A percentile compares a stretch with the other conserved stretches of the same genome.
Conservation (phyloP, 176 grass and related monocot species). For the Saccharum spontaneum region DNA sequence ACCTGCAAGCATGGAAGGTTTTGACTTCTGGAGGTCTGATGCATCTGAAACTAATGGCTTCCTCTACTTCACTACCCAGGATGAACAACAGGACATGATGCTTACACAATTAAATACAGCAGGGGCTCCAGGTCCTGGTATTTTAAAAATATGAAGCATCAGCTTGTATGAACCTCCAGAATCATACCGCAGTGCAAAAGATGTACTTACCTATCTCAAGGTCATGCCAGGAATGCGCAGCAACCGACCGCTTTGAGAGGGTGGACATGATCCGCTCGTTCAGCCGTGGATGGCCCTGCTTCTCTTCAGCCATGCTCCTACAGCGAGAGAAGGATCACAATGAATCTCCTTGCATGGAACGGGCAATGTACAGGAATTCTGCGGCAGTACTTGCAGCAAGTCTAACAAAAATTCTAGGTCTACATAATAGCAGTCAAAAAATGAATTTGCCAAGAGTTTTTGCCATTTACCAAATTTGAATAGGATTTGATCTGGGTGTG, state of each 20-base stretch:
- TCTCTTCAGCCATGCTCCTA: constrained; percentile 37
- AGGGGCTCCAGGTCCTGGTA: constrained; percentile 73
- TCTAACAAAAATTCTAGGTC: neutral
- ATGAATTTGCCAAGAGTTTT: neutral
- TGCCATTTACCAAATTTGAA: neutral
- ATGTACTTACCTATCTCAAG: constrained; percentile 69
- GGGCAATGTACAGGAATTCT: neutral
- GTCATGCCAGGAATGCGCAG: constrained; percentile 92
- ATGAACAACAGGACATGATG: constrained; percentile 23
- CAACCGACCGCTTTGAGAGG: constrained; percentile 70
- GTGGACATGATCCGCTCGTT: constrained; percentile 78
- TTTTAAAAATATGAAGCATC: neutral
- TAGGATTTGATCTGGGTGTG: neutral
- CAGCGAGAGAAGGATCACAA: neutral
- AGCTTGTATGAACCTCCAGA: constrained; percentile 13
- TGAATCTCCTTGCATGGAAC: neutral
- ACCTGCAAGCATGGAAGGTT: constrained; percentile 32
- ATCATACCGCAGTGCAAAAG: neutral
- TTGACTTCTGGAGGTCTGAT: neutral
- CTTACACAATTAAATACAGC: constrained; percentile 85
- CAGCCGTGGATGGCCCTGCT: constrained; percentile 37
- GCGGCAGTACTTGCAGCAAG: neutral
- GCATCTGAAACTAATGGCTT: neutral
- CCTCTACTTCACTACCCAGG: neutral
- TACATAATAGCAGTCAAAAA: neutral